Base-by-base conservation (phyloP, 805 yeast genomes). In the Candida caryicola region DNA sequence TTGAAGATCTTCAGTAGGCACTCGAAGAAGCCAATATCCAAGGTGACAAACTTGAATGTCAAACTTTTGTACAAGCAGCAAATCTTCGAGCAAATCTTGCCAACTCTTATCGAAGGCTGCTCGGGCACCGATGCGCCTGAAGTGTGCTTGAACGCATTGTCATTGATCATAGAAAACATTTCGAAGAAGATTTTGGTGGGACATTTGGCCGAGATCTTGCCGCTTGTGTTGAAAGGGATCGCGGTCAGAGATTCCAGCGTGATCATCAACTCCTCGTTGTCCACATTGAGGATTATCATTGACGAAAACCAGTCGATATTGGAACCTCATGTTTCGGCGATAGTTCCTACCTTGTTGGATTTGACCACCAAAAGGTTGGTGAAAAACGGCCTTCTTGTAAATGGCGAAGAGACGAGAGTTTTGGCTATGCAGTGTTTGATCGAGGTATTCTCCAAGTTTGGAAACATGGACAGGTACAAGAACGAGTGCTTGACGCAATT, bases 41-140 rank as follows among this genome's bases (percentile, higher is more conserved):
- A 65, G n/a, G 74, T 73, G 1, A 57, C 57, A 44, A 79, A 79
- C 45, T 70, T 84, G 39, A 77, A 81, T 42, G 74, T 83, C 14
- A 75, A 85, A 41, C 59, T 76, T 31, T 68, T 93, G 17, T 87
- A 84, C 70, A 88, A 88, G 55, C 99, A 93, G 54, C 81, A 81
- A 46, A 71, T 86, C 17, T 87, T 88, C 55, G 77, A 78, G 42
- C 62, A 69, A 6, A 64, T 79, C 1, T 69, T 87, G 4, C 84
- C 85, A 0, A 59, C 56, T 21, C 55, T 88, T 23, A 76, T 83
- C 5, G 37, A 42, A n/a, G 31, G 37, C 32, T 35, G 38, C 23
- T 23, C 28, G n/a, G 29, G 34, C 10, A 32, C 28, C n/a, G 18
- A 18, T 16, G 19, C 17, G 12, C 36, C 40, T 2, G 74, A 74